phyloP scores from a whole-genome alignment of 1,284 basidiomycete genomes.

The Tetrapyrgos nigripes region DNA sequence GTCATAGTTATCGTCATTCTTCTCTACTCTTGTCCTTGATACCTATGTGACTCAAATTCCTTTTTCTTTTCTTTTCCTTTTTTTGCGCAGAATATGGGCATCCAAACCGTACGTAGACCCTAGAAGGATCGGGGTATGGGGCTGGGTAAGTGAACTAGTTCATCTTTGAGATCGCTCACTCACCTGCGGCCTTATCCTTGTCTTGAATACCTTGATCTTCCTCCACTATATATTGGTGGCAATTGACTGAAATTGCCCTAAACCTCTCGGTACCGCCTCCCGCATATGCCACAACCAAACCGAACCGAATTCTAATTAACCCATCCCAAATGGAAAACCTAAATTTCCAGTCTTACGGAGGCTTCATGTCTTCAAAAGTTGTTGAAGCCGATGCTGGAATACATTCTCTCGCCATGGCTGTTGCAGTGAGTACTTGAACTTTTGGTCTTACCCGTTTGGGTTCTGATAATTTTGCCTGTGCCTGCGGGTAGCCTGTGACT shows the following conservation, averaged over 20 bases:
- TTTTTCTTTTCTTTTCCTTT: background rate
- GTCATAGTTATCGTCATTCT: no score
- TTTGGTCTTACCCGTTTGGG: background rate
- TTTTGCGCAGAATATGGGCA: slow-evolving; percentile 70
- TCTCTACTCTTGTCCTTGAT: background rate
- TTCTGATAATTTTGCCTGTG: slow-evolving; percentile 10
- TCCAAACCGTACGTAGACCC: slow-evolving; percentile 81
- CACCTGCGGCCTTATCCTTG: no score
- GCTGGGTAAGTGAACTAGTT: slow-evolving; percentile 92
- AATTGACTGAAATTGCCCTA: background rate
- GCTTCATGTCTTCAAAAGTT: slow-evolving; percentile 92
- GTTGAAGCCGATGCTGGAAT: slow-evolving; percentile 87
- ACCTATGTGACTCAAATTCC: background rate
- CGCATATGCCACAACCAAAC: background rate
- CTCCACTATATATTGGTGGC: background rate
- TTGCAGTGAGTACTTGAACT: slow-evolving; percentile 68
- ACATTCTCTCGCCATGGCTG: slow-evolving; percentile 88
- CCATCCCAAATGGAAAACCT: slow-evolving; percentile 5
- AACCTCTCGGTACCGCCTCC: no score
- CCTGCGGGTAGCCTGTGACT: slow-evolving; percentile 69
- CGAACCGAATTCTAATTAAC: no score
- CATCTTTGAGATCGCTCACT: slow-evolving; percentile 1
- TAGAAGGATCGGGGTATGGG: slow-evolving; percentile 91
- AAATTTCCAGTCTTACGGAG: slow-evolving; percentile 81
- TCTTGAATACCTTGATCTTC: background rate